Conservation (phyloP, 1,284 basidiomycete genomes). For the Ganoderma sinense region DNA sequence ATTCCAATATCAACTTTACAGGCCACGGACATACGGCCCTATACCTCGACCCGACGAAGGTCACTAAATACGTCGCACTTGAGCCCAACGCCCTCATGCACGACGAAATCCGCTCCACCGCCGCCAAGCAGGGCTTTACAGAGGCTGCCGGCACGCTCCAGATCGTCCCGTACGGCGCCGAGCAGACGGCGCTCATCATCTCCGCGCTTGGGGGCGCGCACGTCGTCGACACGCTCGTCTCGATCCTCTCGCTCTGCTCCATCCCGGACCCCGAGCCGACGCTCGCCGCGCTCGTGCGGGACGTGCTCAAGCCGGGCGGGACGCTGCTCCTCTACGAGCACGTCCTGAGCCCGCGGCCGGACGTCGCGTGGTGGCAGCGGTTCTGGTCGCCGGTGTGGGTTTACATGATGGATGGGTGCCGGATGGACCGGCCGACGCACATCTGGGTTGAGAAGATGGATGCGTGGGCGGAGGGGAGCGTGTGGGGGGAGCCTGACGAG, state of each 20-base stretch:
- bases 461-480: slow-evolving; percentile 50
- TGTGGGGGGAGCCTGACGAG: slow-evolving; percentile 53
- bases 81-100: slow-evolving; percentile 77
- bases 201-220: slow-evolving; percentile 46
- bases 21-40: slow-evolving; percentile 67
- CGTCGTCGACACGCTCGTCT: slow-evolving; percentile 63
- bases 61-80: slow-evolving; percentile 71
- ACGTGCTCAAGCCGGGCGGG: slow-evolving; percentile 65
- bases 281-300: slow-evolving; percentile 50
- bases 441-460: slow-evolving; percentile 54
- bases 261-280: slow-evolving; percentile 58
- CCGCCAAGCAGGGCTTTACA: slow-evolving; percentile 56
- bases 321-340: slow-evolving; percentile 72
- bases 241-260: slow-evolving; percentile 65
- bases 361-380: slow-evolving; percentile 70
- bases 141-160: slow-evolving; percentile 54
- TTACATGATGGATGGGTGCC: slow-evolving; percentile 31
- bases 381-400: slow-evolving; percentile 76
- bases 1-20: slow-evolving; percentile 37
- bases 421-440: slow-evolving; percentile 58
- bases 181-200: slow-evolving; percentile 48
- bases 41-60: slow-evolving; percentile 62
- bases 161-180: slow-evolving; percentile 62
- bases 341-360: slow-evolving; percentile 55
- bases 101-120: slow-evolving; percentile 53